Conservation (phyloP, 768 basidiomycete genomes). For the Roridomyces roridus region DNA sequence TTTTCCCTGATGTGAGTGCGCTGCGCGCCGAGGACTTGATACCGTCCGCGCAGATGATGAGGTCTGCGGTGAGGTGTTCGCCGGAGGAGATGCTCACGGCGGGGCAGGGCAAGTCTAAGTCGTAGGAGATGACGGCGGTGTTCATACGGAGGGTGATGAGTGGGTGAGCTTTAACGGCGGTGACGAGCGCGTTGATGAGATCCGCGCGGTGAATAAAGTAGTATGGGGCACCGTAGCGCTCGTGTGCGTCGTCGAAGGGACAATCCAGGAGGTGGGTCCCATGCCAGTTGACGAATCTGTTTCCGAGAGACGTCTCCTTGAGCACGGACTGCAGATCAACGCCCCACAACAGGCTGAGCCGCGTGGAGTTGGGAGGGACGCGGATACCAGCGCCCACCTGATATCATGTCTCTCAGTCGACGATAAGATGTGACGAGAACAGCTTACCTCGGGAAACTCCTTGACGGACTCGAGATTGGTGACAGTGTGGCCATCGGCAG, state of each 20-base stretch:
- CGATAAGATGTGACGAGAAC: not conserved
- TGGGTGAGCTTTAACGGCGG: conserved; percentile 29
- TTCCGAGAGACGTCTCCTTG: conserved; percentile 20
- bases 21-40: conserved; percentile 27
- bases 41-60: conserved; percentile 39
- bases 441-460: conserved; percentile 18
- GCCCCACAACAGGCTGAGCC: conserved; percentile 20
- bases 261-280: conserved; percentile 14
- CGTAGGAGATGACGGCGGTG: conserved; percentile 30
- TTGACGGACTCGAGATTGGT: conserved; percentile 16
- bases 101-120: conserved; percentile 33
- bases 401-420: not conserved
- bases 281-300: conserved; percentile 24
- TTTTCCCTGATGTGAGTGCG: too few relatives aligned
- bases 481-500: conserved; percentile 20
- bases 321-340: conserved; percentile 11
- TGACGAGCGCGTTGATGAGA: conserved; percentile 40
- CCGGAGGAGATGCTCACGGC: conserved; percentile 40
- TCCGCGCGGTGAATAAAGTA: conserved; percentile 53
- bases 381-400: conserved; percentile 51
- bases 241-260: conserved; percentile 10
- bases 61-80: conserved; percentile 38
- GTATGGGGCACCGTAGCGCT: conserved; percentile 43
- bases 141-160: conserved; percentile 34
- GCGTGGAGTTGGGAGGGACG: conserved; percentile 32